A percentile compares a stretch with the other conserved stretches of the same genome.
These are phyloP conservation scores for Plantago ovata DNA, from an alignment of 257 asterid species.

Conservation along the genomic window DNA sequence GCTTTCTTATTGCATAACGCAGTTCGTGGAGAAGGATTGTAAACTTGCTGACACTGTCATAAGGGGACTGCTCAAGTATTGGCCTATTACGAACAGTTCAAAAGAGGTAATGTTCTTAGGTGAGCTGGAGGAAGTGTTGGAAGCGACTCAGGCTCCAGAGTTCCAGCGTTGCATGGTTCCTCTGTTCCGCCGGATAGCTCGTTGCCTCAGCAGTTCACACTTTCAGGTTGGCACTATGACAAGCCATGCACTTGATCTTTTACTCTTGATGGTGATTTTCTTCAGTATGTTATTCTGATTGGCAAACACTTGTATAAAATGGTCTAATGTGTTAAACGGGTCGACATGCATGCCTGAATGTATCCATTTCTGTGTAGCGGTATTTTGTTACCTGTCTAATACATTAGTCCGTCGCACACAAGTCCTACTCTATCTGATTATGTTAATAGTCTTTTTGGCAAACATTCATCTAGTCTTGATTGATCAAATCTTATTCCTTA, in stretches of 20 bases:
- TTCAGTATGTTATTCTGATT: background rate
- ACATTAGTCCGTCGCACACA: too few species aligned
- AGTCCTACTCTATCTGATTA: too few species aligned
- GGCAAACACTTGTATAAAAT: too few species aligned
- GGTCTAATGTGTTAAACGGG: too few species aligned
- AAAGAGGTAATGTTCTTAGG: constrained; percentile 82
- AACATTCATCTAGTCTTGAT: too few species aligned
- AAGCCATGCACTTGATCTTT: constrained; percentile 3
- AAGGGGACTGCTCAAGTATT: constrained; percentile 68
- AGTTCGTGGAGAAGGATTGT: constrained; percentile 77
- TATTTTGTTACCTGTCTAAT: too few species aligned
- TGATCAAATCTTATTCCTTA: too few species aligned
- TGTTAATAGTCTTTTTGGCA: too few species aligned
- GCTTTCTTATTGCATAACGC: constrained; percentile 71
- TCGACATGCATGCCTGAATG: too few species aligned
- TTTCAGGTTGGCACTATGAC: constrained; percentile 52
- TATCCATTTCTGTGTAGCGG: too few species aligned
- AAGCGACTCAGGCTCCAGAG: constrained; percentile 79
- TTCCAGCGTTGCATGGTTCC: constrained; percentile 86
- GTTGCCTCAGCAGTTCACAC: constrained; percentile 73
- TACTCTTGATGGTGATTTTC: constrained; percentile 2
- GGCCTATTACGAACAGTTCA: constrained; percentile 83
- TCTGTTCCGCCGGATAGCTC: constrained; percentile 57
- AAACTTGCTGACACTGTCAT: constrained; percentile 81
- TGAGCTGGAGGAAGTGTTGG: constrained; percentile 80